These are phyloP conservation scores for Raddia distichophylla DNA, from an alignment of 176 grass and related monocot species.

Conservation along the genomic window DNA sequence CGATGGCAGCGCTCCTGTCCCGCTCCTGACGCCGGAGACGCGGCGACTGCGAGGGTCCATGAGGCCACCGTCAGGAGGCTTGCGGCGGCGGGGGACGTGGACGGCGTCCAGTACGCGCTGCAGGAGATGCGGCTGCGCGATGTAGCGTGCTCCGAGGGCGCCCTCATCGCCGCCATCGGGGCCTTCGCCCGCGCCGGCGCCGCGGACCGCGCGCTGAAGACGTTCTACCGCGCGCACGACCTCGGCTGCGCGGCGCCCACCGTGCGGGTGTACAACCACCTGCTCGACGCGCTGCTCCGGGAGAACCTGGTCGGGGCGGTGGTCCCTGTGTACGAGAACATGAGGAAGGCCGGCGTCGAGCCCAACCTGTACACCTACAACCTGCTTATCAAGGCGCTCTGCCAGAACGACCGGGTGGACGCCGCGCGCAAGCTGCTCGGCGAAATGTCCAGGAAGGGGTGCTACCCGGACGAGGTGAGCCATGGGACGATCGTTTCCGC, in stretches of 20 bases:
- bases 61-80: slow-evolving; percentile 68
- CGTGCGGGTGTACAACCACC: slow-evolving; percentile 79
- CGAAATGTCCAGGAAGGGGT: slow-evolving; percentile 83
- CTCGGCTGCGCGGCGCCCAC: slow-evolving; percentile 56
- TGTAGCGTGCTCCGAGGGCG: slow-evolving; percentile 58
- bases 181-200: slow-evolving; percentile 66
- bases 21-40: slow-evolving; percentile 1
- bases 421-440: slow-evolving; percentile 65
- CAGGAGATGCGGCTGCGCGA: slow-evolving; percentile 76
- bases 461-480: slow-evolving; percentile 69
- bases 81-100: slow-evolving; percentile 56
- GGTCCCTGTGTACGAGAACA: slow-evolving; percentile 58
- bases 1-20: not conserved
- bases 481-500: slow-evolving; percentile 59
- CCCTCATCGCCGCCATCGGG: slow-evolving; percentile 51
- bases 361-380: slow-evolving; percentile 88
- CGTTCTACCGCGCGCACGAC: slow-evolving; percentile 78
- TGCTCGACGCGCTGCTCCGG: slow-evolving; percentile 71
- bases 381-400: slow-evolving; percentile 78
- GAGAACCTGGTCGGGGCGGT: slow-evolving; percentile 65
- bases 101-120: slow-evolving; percentile 69
- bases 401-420: slow-evolving; percentile 70
- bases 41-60: slow-evolving; percentile 42
- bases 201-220: slow-evolving; percentile 66
- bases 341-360: slow-evolving; percentile 61